These are phyloP conservation scores for Clonostachys chloroleuca DNA, from an alignment of 2,329 filamentous ascomycete species.

Conservation along the genomic window DNA sequence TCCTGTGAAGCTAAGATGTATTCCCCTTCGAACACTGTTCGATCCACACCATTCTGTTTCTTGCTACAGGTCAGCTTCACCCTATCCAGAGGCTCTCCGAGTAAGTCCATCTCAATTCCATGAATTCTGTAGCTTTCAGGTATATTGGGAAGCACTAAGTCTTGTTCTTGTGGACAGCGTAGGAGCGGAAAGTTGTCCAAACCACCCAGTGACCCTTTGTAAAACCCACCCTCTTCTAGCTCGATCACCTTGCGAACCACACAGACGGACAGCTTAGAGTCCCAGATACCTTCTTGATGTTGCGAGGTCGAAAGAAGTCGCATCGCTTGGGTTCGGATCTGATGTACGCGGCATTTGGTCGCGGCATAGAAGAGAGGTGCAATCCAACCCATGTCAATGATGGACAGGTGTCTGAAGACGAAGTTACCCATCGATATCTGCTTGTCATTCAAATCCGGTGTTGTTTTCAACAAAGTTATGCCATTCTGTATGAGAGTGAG, in stretches of 20 bases:
- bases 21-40: too few relatives aligned
- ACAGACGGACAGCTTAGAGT: conserved; percentile 18
- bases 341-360: conserved; percentile 37
- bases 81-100: too few relatives aligned
- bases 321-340: conserved; percentile 30
- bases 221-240: conserved; percentile 23
- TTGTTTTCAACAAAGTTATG: conserved; percentile 5
- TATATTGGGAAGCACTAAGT: too few relatives aligned
- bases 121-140: too few relatives aligned
- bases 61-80: too few relatives aligned
- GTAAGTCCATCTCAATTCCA: too few relatives aligned
- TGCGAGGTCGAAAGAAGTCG: conserved; percentile 17
- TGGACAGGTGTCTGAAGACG: conserved; percentile 9
- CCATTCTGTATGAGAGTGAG: conserved; percentile 14
- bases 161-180: too few relatives aligned
- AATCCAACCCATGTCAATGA: conserved; percentile 37
- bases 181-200: too few relatives aligned
- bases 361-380: conserved; percentile 38
- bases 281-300: conserved; percentile 36
- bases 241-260: conserved; percentile 28
- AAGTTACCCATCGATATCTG: neutral
- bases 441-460: too few relatives aligned
- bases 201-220: neutral
- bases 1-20: too few relatives aligned
- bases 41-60: too few relatives aligned